Evolutionary conservation across 2,329 filamentous ascomycete species (phyloP), one percentile per base, ranked within the genome.

Genomic region (Diaporthe sp.): DNA sequence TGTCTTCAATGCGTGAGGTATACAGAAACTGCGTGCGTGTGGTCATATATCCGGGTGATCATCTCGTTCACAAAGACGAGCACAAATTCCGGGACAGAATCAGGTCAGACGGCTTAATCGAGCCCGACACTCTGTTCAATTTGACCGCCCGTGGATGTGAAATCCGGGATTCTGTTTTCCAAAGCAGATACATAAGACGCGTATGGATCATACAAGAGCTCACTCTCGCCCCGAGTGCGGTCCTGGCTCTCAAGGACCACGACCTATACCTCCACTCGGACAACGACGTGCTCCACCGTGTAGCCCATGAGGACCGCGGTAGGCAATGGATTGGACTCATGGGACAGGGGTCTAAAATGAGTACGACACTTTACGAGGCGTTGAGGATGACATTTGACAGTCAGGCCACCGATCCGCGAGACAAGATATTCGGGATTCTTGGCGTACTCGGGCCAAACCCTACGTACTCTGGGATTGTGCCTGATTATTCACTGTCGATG

Each of bases 191-290:
- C 28, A 31, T 31, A 31, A 31, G 28, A 4, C 28, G 28, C 28
- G 28, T 61, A 9, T 61, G 58, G 58, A 42, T 61, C 22, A 42
- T 61, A 13, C 58, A 61, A 17, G 58, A 61, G 58, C 58, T 61
- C 13, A 61, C 28, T 0, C 37, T 61, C 5, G 34, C 58, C 3
- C 37, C 58, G 20, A 9, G n/a, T 17, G 10, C 58, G 2, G 5
- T 42, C 9, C 37, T 61, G 34, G 58, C 58, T 17, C 20, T 61
- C 13, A 15, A 17, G 10, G 0, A 61, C 15, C 4, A n/a, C 37
- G 58, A 61, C 58, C 12, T 61, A 2, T 15, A 61, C 28, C 28
- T 31, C 28, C 28, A 31, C 28, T 4, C 28, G 3, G 28, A 31
- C 28, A 31, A 4, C 4, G 28, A 4, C 28, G 4, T 31, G 28